A percentile compares a stretch with the other conserved stretches of the same genome.
Conservation (phyloP, 192 early-diverging fungal species). For the Podila minutissima region DNA sequence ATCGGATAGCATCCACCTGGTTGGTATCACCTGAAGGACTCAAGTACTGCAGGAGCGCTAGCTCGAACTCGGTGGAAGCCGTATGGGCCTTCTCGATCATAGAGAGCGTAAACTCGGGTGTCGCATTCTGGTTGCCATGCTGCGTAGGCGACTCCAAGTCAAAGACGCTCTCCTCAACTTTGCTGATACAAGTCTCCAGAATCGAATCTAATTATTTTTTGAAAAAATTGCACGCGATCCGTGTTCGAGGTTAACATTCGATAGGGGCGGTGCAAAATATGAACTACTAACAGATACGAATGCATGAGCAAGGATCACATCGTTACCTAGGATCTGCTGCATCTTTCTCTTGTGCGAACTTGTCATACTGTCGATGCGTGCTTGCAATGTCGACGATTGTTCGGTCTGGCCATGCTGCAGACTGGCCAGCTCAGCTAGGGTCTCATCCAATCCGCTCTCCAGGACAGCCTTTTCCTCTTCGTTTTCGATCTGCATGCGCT, state of each 20-base stretch:
- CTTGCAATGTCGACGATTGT: conserved; percentile 42
- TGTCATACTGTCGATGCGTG: conserved; percentile 70
- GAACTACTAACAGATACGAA: too few relatives aligned
- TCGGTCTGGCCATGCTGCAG: conserved; percentile 15
- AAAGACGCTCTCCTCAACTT: conserved; percentile 89
- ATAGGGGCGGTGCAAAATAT: background rate
- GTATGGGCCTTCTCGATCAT: conserved; percentile 87
- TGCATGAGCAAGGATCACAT: background rate
- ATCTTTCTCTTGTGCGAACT: conserved; percentile 70
- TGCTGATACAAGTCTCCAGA: conserved; percentile 82
- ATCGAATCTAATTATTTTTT: conserved; percentile 73
- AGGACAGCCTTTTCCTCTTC: conserved; percentile 82
- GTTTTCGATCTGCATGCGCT: conserved; percentile 57
- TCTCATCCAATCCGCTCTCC: conserved; percentile 84
- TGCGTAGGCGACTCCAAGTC: conserved; percentile 83
- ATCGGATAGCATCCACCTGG: conserved; percentile 84
- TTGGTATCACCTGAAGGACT: conserved; percentile 40
- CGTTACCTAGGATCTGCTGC: conserved; percentile 69
- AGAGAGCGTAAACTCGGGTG: conserved; percentile 89
- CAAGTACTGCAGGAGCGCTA: conserved; percentile 15
- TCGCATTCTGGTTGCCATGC: conserved; percentile 85
- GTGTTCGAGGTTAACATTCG: background rate
- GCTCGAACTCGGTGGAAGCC: conserved; percentile 58
- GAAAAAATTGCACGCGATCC: background rate
- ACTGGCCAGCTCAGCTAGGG: conserved; percentile 69